These are phyloP conservation scores for Mucor saturninus DNA, from an alignment of 371 early-diverging fungal species.

Conservation along the genomic window DNA sequence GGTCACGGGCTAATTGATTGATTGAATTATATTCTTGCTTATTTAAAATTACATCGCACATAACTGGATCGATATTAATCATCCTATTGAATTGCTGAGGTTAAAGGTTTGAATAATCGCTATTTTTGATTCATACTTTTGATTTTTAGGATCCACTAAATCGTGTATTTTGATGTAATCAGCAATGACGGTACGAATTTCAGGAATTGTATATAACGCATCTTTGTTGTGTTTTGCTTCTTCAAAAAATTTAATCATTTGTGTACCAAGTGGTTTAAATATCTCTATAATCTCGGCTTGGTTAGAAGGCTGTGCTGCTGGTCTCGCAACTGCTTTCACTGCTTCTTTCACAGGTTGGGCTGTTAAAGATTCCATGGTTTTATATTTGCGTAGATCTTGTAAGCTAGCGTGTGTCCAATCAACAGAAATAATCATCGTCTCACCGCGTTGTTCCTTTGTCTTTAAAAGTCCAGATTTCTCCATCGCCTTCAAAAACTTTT, in stretches of 20 bases:
- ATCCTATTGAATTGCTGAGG: constrained; percentile 23
- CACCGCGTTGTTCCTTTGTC: constrained; percentile 73
- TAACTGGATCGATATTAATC: constrained; percentile 61
- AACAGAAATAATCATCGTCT: constrained; percentile 60
- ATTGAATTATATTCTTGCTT: constrained; percentile 67
- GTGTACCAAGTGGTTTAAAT: constrained; percentile 55
- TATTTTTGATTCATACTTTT: constrained; percentile 36
- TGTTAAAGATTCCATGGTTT: constrained; percentile 34
- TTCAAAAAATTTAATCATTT: constrained; percentile 56
- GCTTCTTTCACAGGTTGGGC: constrained; percentile 2
- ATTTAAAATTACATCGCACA: constrained; percentile 64
- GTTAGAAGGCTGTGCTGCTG: constrained; percentile 25
- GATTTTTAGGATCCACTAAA: constrained; percentile 65
- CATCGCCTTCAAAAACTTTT: constrained; percentile 73
- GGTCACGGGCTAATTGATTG: constrained; percentile 59
- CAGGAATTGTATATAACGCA: constrained; percentile 53
- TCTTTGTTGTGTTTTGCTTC: constrained; percentile 59
- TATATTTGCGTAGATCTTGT: constrained; percentile 33
- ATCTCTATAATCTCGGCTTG: constrained; percentile 53
- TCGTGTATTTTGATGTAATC: constrained; percentile 64
- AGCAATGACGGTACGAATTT: constrained; percentile 58
- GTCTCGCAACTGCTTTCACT: constrained; percentile 11
- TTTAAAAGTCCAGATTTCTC: constrained; percentile 72
- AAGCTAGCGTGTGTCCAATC: constrained; percentile 59
- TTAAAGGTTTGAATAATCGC: not conserved